Percentiles rank a stretch among this genome's conserved stretches.
phyloP scores from a whole-genome alignment of 768 basidiomycete species.

The Boletus vermiculosoides region DNA sequence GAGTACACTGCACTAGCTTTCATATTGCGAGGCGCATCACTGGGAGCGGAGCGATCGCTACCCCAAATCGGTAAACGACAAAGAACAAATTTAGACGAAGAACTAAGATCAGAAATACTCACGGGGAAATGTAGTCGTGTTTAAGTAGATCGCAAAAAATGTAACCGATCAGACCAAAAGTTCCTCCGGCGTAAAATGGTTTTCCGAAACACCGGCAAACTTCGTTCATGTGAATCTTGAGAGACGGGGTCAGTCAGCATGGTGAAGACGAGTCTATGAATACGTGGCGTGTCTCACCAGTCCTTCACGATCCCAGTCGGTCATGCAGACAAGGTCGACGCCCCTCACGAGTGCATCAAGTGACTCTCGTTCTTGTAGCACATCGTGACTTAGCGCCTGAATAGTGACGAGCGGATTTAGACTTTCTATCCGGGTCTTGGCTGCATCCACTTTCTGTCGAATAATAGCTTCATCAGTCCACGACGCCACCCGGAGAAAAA shows the following conservation, averaged over 20 bases:
- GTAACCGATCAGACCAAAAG: constrained; percentile 88
- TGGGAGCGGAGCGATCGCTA: constrained; percentile 64
- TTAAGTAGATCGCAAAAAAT: constrained; percentile 91
- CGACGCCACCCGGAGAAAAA: constrained; percentile 33
- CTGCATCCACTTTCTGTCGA: constrained; percentile 77
- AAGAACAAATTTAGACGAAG: constrained; percentile 7
- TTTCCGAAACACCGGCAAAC: constrained; percentile 72
- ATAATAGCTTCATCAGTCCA: constrained; percentile 26
- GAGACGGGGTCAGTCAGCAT: constrained; percentile 6
- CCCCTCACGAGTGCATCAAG: constrained; percentile 58
- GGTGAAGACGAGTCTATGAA: neutral
- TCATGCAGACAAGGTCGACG: constrained; percentile 86
- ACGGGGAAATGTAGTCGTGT: constrained; percentile 87
- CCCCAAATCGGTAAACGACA: constrained; percentile 1
- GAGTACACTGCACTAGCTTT: constrained; percentile 65
- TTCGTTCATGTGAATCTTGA: constrained; percentile 74
- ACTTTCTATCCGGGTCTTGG: constrained; percentile 79
- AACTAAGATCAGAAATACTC: constrained; percentile 34
- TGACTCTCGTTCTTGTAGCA: constrained; percentile 47
- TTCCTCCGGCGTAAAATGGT: constrained; percentile 89
- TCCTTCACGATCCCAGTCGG: constrained; percentile 68
- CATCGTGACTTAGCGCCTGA: constrained; percentile 56
- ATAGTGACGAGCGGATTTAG: constrained; percentile 91
- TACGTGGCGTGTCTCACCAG: constrained; percentile 52
- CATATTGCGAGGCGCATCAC: constrained; percentile 57